These are phyloP conservation scores for Verticillium nubilum DNA, from an alignment of 2,329 filamentous ascomycete species.

Conservation along the genomic window DNA sequence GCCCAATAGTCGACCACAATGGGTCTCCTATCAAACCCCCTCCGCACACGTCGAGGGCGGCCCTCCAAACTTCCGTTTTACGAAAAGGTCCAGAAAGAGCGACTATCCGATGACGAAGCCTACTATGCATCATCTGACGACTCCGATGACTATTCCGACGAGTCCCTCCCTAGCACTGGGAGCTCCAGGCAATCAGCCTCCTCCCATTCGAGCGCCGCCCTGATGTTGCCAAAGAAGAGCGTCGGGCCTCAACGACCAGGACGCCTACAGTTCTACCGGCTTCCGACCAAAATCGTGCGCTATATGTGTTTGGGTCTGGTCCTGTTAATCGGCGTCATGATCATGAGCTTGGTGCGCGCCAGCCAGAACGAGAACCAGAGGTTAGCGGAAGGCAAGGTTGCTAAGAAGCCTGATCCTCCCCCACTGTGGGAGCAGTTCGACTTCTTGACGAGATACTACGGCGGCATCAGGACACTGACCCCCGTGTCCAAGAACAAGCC, in stretches of 20 bases:
- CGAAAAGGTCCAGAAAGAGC: conserved; percentile 44
- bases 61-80: conserved; percentile 42
- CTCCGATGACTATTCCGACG: conserved; percentile 32
- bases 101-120: conserved; percentile 44
- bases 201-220: conserved; percentile 33
- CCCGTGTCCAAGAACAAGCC: conserved; percentile 61
- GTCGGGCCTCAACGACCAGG: conserved; percentile 24
- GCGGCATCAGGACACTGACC: conserved; percentile 71
- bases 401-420: conserved; percentile 57
- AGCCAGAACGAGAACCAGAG: conserved; percentile 65
- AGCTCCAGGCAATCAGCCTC: conserved; percentile 51
- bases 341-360: conserved; percentile 67
- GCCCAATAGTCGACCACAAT: conserved; percentile 26
- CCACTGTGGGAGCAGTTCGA: conserved; percentile 79
- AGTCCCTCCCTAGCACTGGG: conserved; percentile 38
- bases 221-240: conserved; percentile 37
- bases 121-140: conserved; percentile 40
- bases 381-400: conserved; percentile 50
- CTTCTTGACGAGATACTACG: conserved; percentile 85
- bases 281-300: conserved; percentile 69
- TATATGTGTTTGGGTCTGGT: conserved; percentile 72
- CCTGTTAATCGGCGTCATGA: conserved; percentile 67
- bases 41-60: conserved; percentile 40
- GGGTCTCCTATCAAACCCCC: conserved; percentile 42
- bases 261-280: conserved; percentile 45